Percentiles rank a stretch among this genome's conserved stretches.
Evolutionary conservation across 495 filamentous ascomycete species (phyloP).

Genomic region (Ramalina peruviana): DNA sequence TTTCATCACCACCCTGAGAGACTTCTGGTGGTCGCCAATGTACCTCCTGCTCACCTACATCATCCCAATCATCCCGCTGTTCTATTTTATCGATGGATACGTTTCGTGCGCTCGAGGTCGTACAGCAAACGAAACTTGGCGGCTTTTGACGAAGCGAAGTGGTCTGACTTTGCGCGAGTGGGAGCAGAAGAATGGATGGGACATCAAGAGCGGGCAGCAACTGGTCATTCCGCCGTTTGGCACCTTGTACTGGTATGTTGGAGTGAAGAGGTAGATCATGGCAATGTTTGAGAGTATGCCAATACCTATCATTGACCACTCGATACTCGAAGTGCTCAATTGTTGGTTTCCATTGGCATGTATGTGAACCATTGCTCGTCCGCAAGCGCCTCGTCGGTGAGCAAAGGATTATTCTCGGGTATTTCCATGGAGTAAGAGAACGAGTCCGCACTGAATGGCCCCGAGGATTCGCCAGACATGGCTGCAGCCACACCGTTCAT

Average conservation of each 20-base stretch:
- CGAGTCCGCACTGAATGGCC: neutral
- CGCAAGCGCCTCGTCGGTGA: slow-evolving; percentile 1
- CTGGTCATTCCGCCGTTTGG: slow-evolving; percentile 19
- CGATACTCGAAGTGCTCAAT: neutral
- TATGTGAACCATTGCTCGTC: slow-evolving; percentile 3
- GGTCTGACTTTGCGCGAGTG: slow-evolving; percentile 21
- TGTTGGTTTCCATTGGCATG: neutral
- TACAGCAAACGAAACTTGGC: slow-evolving; percentile 46
- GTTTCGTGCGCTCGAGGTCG: slow-evolving; percentile 49
- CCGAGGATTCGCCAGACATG: neutral
- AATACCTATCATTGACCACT: no score
- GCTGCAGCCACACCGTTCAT: neutral
- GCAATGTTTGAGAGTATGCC: no score
- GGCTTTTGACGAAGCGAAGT: slow-evolving; percentile 35
- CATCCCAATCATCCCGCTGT: slow-evolving; percentile 45
- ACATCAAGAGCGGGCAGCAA: slow-evolving; percentile 35
- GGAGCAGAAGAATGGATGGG: slow-evolving; percentile 29
- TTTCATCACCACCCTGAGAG: slow-evolving; percentile 38
- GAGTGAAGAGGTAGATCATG: neutral
- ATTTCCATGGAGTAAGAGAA: slow-evolving; percentile 2
- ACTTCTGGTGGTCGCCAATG: slow-evolving; percentile 40
- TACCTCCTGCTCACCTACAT: slow-evolving; percentile 49
- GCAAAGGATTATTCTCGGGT: neutral
- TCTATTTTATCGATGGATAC: slow-evolving; percentile 49
- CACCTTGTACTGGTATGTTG: slow-evolving; percentile 11